Evolutionary conservation across 306 rosid species (phyloP).

Genomic region (Lithocarpus polystachyus): DNA sequence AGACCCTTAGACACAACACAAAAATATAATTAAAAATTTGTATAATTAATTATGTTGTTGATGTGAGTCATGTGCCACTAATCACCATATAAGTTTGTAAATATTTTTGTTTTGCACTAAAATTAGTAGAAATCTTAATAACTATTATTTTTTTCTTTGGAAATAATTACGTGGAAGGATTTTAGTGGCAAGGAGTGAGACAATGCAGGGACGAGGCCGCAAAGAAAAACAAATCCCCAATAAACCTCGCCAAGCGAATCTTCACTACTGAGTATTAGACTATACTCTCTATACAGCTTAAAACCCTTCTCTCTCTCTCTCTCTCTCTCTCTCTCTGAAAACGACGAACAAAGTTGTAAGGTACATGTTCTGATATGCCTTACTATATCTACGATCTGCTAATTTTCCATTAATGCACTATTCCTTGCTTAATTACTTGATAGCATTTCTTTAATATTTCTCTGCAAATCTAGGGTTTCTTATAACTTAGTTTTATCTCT

Average conservation of each 20-base stretch:
- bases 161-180: not conserved
- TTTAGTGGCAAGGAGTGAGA: not conserved
- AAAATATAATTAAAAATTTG: too few relatives aligned
- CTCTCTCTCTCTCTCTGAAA: not conserved
- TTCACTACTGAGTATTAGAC: not conserved
- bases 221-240: not conserved
- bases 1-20: too few relatives aligned
- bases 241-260: not conserved
- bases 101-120: too few relatives aligned
- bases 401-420: not conserved
- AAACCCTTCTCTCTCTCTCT: not conserved
- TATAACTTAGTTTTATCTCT: not conserved
- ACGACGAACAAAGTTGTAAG: not conserved
- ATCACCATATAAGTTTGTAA: too few relatives aligned
- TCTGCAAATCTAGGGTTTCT: not conserved
- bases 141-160: not conserved
- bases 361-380: not conserved
- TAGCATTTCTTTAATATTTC: not conserved
- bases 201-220: not conserved
- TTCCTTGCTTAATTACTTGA: not conserved
- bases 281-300: not conserved
- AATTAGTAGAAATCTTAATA: too few relatives aligned
- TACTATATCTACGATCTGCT: not conserved
- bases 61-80: too few relatives aligned
- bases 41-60: too few relatives aligned